Conservation (phyloP, 2,329 filamentous ascomycete species). For the Phyllosticta ampelicida region DNA sequence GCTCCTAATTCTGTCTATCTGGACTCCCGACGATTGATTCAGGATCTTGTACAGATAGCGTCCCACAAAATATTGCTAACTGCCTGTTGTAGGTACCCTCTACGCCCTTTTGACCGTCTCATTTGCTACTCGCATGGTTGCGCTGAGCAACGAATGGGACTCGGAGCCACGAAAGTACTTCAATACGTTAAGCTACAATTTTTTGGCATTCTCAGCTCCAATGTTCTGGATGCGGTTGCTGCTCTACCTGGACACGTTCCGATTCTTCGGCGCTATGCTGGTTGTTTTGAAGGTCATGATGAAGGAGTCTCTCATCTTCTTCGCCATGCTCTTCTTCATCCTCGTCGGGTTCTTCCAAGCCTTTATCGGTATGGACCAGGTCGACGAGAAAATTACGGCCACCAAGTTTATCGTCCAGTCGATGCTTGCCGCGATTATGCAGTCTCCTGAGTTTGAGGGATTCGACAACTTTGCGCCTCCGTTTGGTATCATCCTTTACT, state of each 20-base stretch:
- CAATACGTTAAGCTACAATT: conserved; percentile 83
- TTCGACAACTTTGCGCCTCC: conserved; percentile 88
- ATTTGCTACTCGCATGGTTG: conserved; percentile 68
- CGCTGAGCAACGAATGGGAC: conserved; percentile 50
- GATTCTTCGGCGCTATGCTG: conserved; percentile 97
- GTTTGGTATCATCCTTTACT: conserved; percentile 92
- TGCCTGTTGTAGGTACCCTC: conserved; percentile 45
- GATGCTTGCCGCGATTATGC: conserved; percentile 86
- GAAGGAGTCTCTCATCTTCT: conserved; percentile 78
- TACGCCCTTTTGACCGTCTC: conserved; percentile 72
- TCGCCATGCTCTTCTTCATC: conserved; percentile 76
- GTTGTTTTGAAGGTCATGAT: conserved; percentile 74
- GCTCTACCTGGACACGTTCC: conserved; percentile 83
- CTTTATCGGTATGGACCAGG: conserved; percentile 82
- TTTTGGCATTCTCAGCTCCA: conserved; percentile 82
- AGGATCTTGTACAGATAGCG: too few species aligned
- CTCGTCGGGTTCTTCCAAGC: conserved; percentile 83
- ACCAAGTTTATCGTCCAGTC: conserved; percentile 64
- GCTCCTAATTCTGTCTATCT: too few species aligned
- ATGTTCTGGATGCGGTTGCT: conserved; percentile 95
- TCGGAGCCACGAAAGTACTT: conserved; percentile 47
- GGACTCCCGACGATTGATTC: too few species aligned
- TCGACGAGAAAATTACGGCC: conserved; percentile 54
- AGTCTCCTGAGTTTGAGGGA: conserved; percentile 76
- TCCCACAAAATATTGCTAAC: too few species aligned